These are phyloP conservation scores for Candida gigantensis DNA, from an alignment of 1,139 yeast species.

Conservation along the genomic window DNA sequence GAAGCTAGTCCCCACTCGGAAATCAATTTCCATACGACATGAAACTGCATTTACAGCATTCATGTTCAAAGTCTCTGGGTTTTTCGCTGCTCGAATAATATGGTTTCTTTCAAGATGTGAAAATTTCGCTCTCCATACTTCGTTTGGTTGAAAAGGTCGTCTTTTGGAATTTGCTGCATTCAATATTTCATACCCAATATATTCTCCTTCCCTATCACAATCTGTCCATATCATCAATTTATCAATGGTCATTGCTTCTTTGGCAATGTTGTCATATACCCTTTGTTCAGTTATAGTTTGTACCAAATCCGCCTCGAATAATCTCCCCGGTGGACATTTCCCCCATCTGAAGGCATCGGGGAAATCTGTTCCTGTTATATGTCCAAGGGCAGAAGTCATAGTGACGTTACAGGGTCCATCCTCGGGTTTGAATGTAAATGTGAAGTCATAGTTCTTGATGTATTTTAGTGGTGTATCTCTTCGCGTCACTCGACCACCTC, in stretches of 20 bases:
- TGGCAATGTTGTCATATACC: slow-evolving; percentile 68
- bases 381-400: slow-evolving; percentile 93
- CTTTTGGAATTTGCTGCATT: slow-evolving; percentile 67
- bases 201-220: slow-evolving; percentile 98
- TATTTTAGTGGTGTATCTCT: slow-evolving; percentile 59
- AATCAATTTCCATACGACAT: slow-evolving; percentile 83
- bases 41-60: slow-evolving; percentile 79
- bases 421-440: slow-evolving; percentile 54
- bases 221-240: slow-evolving; percentile 95
- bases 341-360: slow-evolving; percentile 70
- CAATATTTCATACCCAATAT: slow-evolving; percentile 84
- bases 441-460: slow-evolving; percentile 80
- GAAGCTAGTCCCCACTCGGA: slow-evolving; percentile 86
- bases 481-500: slow-evolving; percentile 63
- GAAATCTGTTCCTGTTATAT: slow-evolving; percentile 67
- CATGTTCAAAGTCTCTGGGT: slow-evolving; percentile 65
- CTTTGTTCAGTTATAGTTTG: slow-evolving; percentile 43
- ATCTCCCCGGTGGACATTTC: slow-evolving; percentile 59
- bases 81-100: slow-evolving; percentile 69
- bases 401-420: slow-evolving; percentile 74
- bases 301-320: slow-evolving; percentile 67
- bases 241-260: slow-evolving; percentile 62
- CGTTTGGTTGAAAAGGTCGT: slow-evolving; percentile 41
- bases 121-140: slow-evolving; percentile 74
- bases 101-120: slow-evolving; percentile 84